These are phyloP conservation scores for Gentiana dahurica DNA, from an alignment of 257 asterid genomes.

Conservation along the genomic window DNA sequence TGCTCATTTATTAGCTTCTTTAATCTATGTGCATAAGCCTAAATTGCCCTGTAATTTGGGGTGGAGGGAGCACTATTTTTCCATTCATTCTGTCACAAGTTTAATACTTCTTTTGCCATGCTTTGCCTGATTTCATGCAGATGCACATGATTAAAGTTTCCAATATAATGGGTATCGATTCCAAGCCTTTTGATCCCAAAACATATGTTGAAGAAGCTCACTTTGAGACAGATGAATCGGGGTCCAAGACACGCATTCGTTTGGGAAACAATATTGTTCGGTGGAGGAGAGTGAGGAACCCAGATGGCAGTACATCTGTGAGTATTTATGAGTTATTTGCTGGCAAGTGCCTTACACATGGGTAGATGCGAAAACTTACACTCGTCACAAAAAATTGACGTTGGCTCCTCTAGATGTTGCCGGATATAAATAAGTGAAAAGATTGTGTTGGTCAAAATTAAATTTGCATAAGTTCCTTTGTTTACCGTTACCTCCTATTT, in stretches of 20 bases:
- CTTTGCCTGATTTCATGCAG: constrained; percentile 40
- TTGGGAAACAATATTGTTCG: constrained; percentile 93
- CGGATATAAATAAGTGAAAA: no score
- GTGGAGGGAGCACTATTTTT: no score
- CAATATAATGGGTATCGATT: constrained; percentile 94
- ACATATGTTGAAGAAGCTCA: constrained; percentile 81
- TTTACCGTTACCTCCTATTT: no score
- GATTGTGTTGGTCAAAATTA: no score
- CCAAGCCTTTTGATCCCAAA: constrained; percentile 82
- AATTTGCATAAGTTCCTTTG: no score
- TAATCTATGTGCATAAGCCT: no score
- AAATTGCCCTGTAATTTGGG: no score
- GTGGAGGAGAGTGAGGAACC: constrained; percentile 73
- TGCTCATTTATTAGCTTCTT: no score
- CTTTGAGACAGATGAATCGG: constrained; percentile 90
- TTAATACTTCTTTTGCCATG: not conserved
- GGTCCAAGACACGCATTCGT: constrained; percentile 74
- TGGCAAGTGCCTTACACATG: not conserved
- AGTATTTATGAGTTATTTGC: constrained; percentile 27
- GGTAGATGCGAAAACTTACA: no score
- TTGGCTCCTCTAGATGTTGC: no score
- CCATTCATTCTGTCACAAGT: no score
- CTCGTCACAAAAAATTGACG: no score
- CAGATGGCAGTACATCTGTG: constrained; percentile 73
- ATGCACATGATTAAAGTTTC: constrained; percentile 97